Base-by-base conservation (phyloP, 2,329 filamentous ascomycete species). In the Calcarisporium arbuscula region DNA sequence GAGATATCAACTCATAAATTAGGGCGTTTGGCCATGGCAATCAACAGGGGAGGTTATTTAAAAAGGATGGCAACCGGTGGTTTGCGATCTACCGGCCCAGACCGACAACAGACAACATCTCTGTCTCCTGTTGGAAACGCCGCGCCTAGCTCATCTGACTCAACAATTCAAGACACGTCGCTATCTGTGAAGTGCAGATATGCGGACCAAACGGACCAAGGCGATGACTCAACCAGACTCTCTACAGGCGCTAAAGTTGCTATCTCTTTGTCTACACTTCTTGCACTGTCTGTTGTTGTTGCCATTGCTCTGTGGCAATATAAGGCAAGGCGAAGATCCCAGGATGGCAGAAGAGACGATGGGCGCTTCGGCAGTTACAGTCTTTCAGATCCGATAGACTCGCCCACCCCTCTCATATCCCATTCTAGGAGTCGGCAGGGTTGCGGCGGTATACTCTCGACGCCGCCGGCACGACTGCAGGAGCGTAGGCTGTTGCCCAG, bases 401-500 rank as follows among this genome's bases (percentile, higher is more conserved):
- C 63, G 2, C 60, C 58, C 0, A 62, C 64, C 11, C 64, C 63
- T 3, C 50, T 71, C 1, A 62, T 66, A 28, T 61, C 65, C 1
- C 57, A 65, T 59, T 60, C 0, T 44, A 46, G 16, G 22, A 41
- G 3, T 47, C 43, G 10, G 23, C 37, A 7, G 46, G 50, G 3
- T 34, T 9, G 14, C 10, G 22, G 14, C 8, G 39, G 40, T 3
- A 34, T 41, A 3, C 56, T 57, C 0, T 44, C 67, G 17, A 68
- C 62, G 1, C 68, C 70, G 1, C 70, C 70, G 1, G 61, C 62
- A 3, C 62, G 68, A 14, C 60, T 74, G 3, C 58, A 64, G 33
- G 67, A 72, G 32, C 61, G 69, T 6, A 62, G 52, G 22, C 57
- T 67, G 30, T 58, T 73, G 14, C 34, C 47, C 3, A 23, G 37